These are phyloP conservation scores for Neofusicoccum umdonicola DNA, from an alignment of 2,329 filamentous ascomycete species.

Conservation along the genomic window DNA sequence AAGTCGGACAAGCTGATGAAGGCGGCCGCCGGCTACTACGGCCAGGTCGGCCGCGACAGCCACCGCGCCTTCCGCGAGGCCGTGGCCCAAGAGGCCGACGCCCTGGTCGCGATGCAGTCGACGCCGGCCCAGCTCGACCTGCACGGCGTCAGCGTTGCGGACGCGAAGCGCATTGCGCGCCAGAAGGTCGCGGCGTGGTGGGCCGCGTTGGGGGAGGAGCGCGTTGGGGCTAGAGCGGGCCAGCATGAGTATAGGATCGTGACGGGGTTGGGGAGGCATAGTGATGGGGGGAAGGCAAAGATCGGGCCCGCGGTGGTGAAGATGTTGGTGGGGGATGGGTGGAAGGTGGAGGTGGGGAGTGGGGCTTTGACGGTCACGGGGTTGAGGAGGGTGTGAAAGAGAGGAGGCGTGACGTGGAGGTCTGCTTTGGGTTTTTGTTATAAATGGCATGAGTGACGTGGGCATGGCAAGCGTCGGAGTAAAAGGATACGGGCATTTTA, in stretches of 20 bases:
- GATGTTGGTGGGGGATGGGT: conserved; percentile 73
- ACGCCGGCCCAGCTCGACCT: conserved; percentile 65
- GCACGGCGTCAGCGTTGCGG: conserved; percentile 77
- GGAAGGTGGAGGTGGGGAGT: conserved; percentile 72
- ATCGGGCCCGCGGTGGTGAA: conserved; percentile 78
- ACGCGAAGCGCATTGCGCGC: conserved; percentile 75
- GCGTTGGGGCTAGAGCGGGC: conserved; percentile 46
- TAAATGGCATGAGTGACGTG: not conserved
- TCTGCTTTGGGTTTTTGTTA: not conserved
- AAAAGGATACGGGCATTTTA: no score
- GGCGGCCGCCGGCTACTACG: conserved; percentile 74
- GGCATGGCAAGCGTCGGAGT: no score
- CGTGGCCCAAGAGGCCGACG: conserved; percentile 67
- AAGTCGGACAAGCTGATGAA: conserved; percentile 72
- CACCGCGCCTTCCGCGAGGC: conserved; percentile 57
- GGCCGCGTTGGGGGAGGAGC: conserved; percentile 65
- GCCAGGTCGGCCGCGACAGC: conserved; percentile 66
- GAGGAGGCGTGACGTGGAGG: not conserved
- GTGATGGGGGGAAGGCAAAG: conserved; percentile 69
- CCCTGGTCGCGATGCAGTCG: conserved; percentile 67
- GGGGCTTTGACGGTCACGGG: conserved; percentile 72
- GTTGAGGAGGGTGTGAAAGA: conserved; percentile 25
- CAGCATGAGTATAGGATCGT: conserved; percentile 66
- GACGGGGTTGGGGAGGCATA: conserved; percentile 79
- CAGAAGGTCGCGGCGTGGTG: conserved; percentile 72